Base-by-base conservation (phyloP, 1,284 basidiomycete genomes). In the Salmacisia buchloeana region DNA sequence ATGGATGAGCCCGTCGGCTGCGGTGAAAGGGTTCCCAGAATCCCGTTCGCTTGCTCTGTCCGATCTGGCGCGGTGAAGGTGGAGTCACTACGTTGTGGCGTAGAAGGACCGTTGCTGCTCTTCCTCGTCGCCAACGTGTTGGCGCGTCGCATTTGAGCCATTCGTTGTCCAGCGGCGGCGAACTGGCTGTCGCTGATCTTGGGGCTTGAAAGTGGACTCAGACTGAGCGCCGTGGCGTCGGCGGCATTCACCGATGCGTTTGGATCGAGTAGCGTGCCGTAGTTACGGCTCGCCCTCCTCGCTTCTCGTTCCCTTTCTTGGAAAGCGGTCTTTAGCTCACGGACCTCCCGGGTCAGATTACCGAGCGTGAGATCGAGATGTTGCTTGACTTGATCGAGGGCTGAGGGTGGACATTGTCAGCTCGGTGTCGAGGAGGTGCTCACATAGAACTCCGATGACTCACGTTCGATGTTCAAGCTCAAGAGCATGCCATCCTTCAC, bases 371-470 rank as follows among this genome's bases (percentile, higher is more conserved):
- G 78, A 77, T 97, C 94, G 69, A 98, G 93, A 77, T 98, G 94
- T 77, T 96, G 92, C 80, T 96, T 97, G 80, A 98, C 94, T 81
- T 98, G 94, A 81, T 97, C 94, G 60, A 98, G 86, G 13, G 92
- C 92, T 96, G 74, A 23, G 13, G 10, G 25, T 31, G 39, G 13
- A 52, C 12, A 21, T 45, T 13, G 34, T 15, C 46, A 52, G 15
- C 21, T 41, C 29, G 23, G 23, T 57, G 45, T 36, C 36, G 36
- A 6, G 25, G 12, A 33, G 10, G 35, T 39, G 31, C 13, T 18
- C 38, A 41, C 41, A 46, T 29, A 36, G 57, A 3, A 5, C 41
- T 41, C 15, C 18, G 10, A 31, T n/a, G 7, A 49, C 92, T 83
- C 81, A 96, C 93, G 91, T 84, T 97, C 94, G 69, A 98, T 94